Percentiles rank a stretch among this genome's conserved stretches.
phyloP scores from a whole-genome alignment of 2,329 filamentous ascomycete genomes.

The Fusarium sp. region DNA sequence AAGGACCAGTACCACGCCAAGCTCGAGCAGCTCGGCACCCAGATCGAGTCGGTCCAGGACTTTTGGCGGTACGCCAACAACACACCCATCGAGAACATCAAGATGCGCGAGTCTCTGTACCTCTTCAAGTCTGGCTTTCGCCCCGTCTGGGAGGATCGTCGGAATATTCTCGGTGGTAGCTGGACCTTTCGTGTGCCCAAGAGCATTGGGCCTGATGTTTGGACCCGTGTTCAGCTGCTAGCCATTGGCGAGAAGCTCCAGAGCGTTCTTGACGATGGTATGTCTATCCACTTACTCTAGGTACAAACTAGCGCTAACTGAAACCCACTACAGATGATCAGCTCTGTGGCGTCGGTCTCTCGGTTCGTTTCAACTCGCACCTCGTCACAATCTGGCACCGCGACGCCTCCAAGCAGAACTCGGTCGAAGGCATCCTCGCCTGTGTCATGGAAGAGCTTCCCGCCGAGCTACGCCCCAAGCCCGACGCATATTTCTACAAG shows the following conservation, averaged over 20 bases:
- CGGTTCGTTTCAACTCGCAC: constrained; percentile 88
- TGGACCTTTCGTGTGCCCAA: constrained; percentile 95
- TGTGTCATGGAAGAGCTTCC: constrained; percentile 81
- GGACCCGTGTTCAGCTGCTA: constrained; percentile 84
- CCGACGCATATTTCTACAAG: constrained; percentile 85
- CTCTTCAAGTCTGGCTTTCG: constrained; percentile 83
- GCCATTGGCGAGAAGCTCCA: constrained; percentile 87
- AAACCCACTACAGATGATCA: constrained; percentile 72
- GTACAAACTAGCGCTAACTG: constrained; percentile 17
- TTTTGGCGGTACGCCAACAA: constrained; percentile 89
- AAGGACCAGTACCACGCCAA: constrained; percentile 62
- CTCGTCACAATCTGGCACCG: constrained; percentile 95
- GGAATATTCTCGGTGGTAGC: constrained; percentile 86
- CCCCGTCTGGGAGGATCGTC: constrained; percentile 86
- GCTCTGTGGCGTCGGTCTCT: constrained; percentile 89
- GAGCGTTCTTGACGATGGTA: constrained; percentile 77
- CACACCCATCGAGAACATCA: constrained; percentile 80
- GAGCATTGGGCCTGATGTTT: constrained; percentile 77
- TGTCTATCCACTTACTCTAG: not conserved
- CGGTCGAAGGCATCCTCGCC: constrained; percentile 78
- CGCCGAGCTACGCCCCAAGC: constrained; percentile 77
- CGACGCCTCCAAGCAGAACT: constrained; percentile 82
- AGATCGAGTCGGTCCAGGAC: constrained; percentile 85
- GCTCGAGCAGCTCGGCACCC: constrained; percentile 71
- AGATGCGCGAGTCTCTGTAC: constrained; percentile 82